Base-by-base conservation (phyloP, 495 filamentous ascomycete species). In the Penicillium paradoxum region DNA sequence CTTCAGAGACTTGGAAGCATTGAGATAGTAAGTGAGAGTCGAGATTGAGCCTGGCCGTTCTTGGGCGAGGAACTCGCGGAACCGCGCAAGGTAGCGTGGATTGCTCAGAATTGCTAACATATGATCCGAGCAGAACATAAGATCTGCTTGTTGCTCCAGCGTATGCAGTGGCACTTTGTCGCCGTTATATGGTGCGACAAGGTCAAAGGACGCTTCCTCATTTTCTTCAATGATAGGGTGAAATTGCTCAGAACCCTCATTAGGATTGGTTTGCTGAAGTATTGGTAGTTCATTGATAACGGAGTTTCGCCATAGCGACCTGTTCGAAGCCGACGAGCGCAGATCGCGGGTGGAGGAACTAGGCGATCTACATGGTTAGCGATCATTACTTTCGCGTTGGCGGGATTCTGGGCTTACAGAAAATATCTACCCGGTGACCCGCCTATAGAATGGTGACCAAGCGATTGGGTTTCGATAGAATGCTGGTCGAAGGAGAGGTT, bases 21-120 rank as follows among this genome's bases (percentile, higher is more conserved):
- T 74, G 8, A 92, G 78, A 58, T 91, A 92, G 59, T 78, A 80
- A 17, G 74, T 73, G 0, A 95, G 75, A 0, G 84, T 65, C 0
- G 84, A 69, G 0, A 92, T 78, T 19, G 85, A 90, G 51, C 88
- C 82, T 21, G 83, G 80, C 21, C 90, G 85, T 29, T 88, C 75
- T 1, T 79, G 83, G 58, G 87, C 84, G 14, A 96, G 67, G 49
- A 84, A 91, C 1, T 82, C 77, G n/a, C 74, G 80, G 45, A 81
- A 80, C 7, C 77, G 67, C 42, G 81, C 69, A 42, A 92, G 81
- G 54, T 90, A 81, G 9, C 77, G 68, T 32, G 83, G 83, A 54
- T 88, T 86, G 43, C 84, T 81, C 32, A 85, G 74, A 2, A 79
- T 74, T 0, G 73, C 66, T 41, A 76, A 60, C 46, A 90, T 78